Evolutionary conservation across 495 filamentous ascomycete species (phyloP), one percentile per base, ranked within the genome.

Genomic region (Hypoxylon fuscum): DNA sequence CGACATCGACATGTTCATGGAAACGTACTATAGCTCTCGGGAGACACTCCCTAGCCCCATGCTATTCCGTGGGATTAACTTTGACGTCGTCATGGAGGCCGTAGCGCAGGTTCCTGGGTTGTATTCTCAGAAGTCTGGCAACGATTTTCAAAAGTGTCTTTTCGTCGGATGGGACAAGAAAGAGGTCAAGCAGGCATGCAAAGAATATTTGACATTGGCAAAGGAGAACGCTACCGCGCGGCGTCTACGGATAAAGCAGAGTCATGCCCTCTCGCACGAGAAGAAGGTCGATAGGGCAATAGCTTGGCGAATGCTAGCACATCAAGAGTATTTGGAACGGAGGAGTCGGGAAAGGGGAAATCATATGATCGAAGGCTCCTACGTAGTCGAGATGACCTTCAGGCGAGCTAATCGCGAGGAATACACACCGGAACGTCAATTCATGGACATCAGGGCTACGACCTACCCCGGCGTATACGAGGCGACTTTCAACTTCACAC

Each of bases 101-200:
- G 10, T 58, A 10, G 34, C 35, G 4, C 7, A 41, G 21, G 27
- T 58, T 3, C 25, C 23, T 3, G 37, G 42, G 8, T 20, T 58
- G 17, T 50, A 50, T 20, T 9, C 15, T 21, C 55, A 58, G 35
- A 58, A 50, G 17, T 44, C 41, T 25, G 44, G 44, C 18, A 50
- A 35, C 27, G 45, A 50, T 35, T 50, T 49, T 34, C 44, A 58
- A 21, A 58, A 41, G 45, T 32, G 49, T 35, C 55, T 58, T 17
- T 58, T 44, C 44, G 18, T 58, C 37, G 55, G 55, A 41, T 58
- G 55, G 55, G 45, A 58, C 12, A 58, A 50, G 35, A 48, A 58
- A 37, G 45, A 22, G 7, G 55, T 58, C 17, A 58, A 58, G 18
- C 21, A 49, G 14, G 29, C 27, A 15, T 58, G 55, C 23, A 58